These are phyloP conservation scores for Wallacemonas sp. DNA, from an alignment of 208 protist genomes.

Conservation along the genomic window DNA sequence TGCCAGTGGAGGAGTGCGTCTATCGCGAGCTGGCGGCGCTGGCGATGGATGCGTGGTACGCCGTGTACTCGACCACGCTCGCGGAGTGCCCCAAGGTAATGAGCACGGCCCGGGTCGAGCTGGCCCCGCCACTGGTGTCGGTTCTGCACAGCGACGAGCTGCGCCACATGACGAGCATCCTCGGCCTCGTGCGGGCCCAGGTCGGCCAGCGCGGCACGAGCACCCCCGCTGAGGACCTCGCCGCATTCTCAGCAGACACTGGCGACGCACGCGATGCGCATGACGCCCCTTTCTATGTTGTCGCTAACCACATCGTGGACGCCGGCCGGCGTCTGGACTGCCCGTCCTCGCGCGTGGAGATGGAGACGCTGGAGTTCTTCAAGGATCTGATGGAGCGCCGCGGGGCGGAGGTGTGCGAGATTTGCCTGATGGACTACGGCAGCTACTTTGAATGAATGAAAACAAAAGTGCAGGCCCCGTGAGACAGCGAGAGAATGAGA, in stretches of 20 bases:
- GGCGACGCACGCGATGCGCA: background rate
- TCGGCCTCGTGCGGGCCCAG: conserved; percentile 41
- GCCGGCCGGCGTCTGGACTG: conserved; percentile 70
- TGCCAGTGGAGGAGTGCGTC: conserved; percentile 32
- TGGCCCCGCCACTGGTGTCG: conserved; percentile 62
- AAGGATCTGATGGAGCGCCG: conserved; percentile 57
- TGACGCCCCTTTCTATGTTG: conserved; percentile 31
- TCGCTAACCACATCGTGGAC: conserved; percentile 43
- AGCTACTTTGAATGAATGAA: conserved; percentile 31
- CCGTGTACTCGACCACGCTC: conserved; percentile 74
- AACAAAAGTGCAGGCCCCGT: background rate
- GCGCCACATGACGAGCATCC: conserved; percentile 46
- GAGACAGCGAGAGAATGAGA: background rate
- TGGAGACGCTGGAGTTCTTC: conserved; percentile 71
- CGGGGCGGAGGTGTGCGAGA: conserved; percentile 46
- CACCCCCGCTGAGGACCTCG: background rate
- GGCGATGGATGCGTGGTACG: conserved; percentile 88
- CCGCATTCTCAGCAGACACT: background rate
- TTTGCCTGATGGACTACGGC: conserved; percentile 49
- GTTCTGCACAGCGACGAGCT: conserved; percentile 56
- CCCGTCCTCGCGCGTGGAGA: conserved; percentile 71
- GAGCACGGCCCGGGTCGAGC: conserved; percentile 56
- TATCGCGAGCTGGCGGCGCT: conserved; percentile 66
- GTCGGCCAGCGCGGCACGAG: conserved; percentile 1
- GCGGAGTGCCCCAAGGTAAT: conserved; percentile 57